Conservation (phyloP, 2,329 filamentous ascomycete genomes). For the Pyricularia sp. region DNA sequence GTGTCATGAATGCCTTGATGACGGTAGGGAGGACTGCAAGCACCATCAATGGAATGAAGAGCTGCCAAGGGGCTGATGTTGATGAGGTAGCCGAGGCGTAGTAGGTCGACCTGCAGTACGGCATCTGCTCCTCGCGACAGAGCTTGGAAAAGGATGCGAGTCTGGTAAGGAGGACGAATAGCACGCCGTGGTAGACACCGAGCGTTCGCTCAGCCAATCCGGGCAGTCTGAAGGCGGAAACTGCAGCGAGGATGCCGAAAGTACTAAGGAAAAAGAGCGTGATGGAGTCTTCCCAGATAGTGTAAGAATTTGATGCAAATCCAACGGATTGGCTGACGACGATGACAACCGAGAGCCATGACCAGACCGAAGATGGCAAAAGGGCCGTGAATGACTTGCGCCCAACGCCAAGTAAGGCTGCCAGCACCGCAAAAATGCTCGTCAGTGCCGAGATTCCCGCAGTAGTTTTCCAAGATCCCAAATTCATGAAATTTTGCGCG, state of each 20-base stretch:
- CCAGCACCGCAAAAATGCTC: slow-evolving; percentile 30
- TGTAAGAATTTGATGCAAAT: slow-evolving; percentile 96
- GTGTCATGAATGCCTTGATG: slow-evolving; percentile 68
- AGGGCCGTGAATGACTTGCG: slow-evolving; percentile 34
- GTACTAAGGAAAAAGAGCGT: slow-evolving; percentile 84
- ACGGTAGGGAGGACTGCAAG: slow-evolving; percentile 63
- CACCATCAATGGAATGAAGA: slow-evolving; percentile 68
- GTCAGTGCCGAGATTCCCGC: slow-evolving; percentile 31
- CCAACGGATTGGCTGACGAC: slow-evolving; percentile 83
- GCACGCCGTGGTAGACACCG: slow-evolving; percentile 73
- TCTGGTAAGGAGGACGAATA: slow-evolving; percentile 73
- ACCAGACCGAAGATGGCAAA: slow-evolving; percentile 71
- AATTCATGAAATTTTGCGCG: slow-evolving; percentile 15
- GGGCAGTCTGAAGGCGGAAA: slow-evolving; percentile 67
- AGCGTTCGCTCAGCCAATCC: slow-evolving; percentile 59
- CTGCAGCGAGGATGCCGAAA: slow-evolving; percentile 67
- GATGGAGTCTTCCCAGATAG: slow-evolving; percentile 97
- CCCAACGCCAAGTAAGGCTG: slow-evolving; percentile 33
- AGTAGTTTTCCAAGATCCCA: slow-evolving; percentile 28
- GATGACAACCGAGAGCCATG: slow-evolving; percentile 74
- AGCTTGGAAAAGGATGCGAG: slow-evolving; percentile 81
- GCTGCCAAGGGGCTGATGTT: slow-evolving; percentile 85
- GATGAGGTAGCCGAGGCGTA: slow-evolving; percentile 88
- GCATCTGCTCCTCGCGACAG: slow-evolving; percentile 97
- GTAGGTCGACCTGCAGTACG: slow-evolving; percentile 89